These are phyloP conservation scores for Pyropia yezoensis DNA, from an alignment of 23 red algal species.

Conservation along the genomic window DNA sequence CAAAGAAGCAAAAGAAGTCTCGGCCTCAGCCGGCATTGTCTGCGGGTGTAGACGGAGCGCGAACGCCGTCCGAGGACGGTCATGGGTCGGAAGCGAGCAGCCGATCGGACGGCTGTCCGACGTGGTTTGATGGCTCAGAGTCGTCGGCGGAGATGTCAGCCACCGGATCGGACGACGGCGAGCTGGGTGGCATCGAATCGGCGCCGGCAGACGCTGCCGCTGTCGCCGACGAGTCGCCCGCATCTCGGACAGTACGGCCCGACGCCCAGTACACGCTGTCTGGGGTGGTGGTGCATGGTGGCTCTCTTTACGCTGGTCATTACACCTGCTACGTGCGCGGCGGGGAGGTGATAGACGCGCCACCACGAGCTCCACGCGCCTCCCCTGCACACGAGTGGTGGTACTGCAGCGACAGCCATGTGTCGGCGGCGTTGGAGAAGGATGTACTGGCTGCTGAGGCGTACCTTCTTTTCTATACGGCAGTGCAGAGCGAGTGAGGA, in stretches of 20 bases:
- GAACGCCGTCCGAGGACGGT: no score
- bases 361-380: not conserved
- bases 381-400: constrained; percentile 38
- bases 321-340: constrained; percentile 60
- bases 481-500: no score
- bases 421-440: constrained; percentile 28
- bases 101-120: no score
- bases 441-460: constrained; percentile 57
- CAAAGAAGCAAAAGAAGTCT: no score
- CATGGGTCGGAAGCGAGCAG: no score
- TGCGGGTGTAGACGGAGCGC: not conserved
- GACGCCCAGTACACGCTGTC: constrained; percentile 36
- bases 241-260: no score
- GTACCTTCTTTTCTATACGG: constrained; percentile 56
- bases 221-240: no score
- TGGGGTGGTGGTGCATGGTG: constrained; percentile 57
- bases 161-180: not conserved
- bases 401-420: constrained; percentile 67
- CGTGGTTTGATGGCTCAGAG: not conserved
- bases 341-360: constrained; percentile 21
- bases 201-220: no score
- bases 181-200: not conserved
- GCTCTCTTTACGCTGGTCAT: constrained; percentile 64
- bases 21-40: no score
- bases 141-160: not conserved